These are phyloP conservation scores for Stagonosporopsis tanaceti DNA, from an alignment of 2,329 filamentous ascomycete genomes.

Conservation along the genomic window DNA sequence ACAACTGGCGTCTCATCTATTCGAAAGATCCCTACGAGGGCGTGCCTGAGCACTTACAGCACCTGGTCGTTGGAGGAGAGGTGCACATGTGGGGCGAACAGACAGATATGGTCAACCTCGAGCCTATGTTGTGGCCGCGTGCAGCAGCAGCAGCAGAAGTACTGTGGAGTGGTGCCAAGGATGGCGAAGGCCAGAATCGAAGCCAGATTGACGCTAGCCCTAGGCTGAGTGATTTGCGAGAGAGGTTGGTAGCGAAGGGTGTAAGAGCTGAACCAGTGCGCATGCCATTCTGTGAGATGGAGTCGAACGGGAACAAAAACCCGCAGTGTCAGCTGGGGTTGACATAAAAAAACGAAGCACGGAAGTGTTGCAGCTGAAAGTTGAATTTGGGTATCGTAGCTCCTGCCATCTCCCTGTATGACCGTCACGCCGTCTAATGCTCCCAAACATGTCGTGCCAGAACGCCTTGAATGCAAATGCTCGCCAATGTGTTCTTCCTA, in stretches of 20 bases:
- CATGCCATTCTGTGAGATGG: conserved; percentile 76
- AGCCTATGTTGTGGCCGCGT: conserved; percentile 80
- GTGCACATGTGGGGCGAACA: conserved; percentile 82
- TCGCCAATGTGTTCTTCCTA: neutral
- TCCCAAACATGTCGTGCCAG: neutral
- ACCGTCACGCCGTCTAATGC: conserved; percentile 18
- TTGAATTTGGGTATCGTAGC: conserved; percentile 19
- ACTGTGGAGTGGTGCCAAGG: conserved; percentile 77
- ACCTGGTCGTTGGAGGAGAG: conserved; percentile 82
- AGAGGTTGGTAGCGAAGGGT: conserved; percentile 74
- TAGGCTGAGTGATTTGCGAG: conserved; percentile 76
- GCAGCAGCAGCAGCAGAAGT: conserved; percentile 78
- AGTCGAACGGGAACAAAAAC: conserved; percentile 48
- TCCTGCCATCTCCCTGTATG: neutral
- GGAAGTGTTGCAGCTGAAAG: neutral
- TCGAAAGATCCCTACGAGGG: conserved; percentile 75
- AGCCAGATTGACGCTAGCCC: conserved; percentile 74
- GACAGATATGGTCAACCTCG: conserved; percentile 77
- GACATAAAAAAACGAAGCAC: neutral
- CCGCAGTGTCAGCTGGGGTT: conserved; percentile 34
- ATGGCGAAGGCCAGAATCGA: conserved; percentile 71
- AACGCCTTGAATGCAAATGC: conserved; percentile 22
- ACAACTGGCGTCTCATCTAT: conserved; percentile 85
- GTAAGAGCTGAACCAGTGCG: conserved; percentile 71
- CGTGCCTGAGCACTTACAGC: conserved; percentile 64